Percentiles rank a stretch among this genome's conserved stretches.
Evolutionary conservation across 805 yeast genomes (phyloP).

Genomic region (Kazachstania kunashirensis): DNA sequence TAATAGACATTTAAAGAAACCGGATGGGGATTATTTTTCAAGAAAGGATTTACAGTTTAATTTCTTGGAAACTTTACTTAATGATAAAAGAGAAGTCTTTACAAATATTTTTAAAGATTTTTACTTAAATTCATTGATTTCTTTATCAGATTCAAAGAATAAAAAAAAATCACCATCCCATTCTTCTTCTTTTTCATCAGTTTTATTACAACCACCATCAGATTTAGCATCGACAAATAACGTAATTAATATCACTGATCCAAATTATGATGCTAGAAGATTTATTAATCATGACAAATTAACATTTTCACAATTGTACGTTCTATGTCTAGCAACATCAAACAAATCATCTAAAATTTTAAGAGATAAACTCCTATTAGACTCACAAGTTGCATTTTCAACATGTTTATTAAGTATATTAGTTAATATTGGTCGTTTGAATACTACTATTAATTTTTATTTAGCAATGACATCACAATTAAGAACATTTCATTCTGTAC

Average conservation of each 20-base stretch:
- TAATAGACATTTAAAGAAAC: conserved; percentile 61
- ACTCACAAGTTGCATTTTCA: conserved; percentile 53
- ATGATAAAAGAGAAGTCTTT: conserved; percentile 56
- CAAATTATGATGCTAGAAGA: conserved; percentile 31
- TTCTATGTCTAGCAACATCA: conserved; percentile 72
- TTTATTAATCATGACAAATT: conserved; percentile 36
- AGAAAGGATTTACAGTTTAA: conserved; percentile 80
- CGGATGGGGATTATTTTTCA: conserved; percentile 89
- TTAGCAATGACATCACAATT: conserved; percentile 92
- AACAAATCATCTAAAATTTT: conserved; percentile 75
- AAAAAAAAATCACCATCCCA: not conserved
- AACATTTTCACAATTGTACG: conserved; percentile 77
- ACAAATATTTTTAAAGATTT: conserved; percentile 47
- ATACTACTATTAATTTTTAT: conserved; percentile 89
- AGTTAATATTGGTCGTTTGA: conserved; percentile 88
- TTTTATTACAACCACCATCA: not conserved
- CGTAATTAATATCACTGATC: conserved; percentile 22
- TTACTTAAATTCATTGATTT: conserved; percentile 27
- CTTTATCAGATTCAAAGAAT: conserved; percentile 16
- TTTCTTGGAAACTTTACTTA: conserved; percentile 55
- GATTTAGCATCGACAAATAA: conserved; percentile 4
- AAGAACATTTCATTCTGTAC: conserved; percentile 89
- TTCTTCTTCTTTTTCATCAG: not conserved
- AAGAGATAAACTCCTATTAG: conserved; percentile 61
- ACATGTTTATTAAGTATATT: conserved; percentile 75